Evolutionary conservation across 1,284 basidiomycete species (phyloP), one percentile per base, ranked within the genome.

Genomic region (Ustilago crameri): DNA sequence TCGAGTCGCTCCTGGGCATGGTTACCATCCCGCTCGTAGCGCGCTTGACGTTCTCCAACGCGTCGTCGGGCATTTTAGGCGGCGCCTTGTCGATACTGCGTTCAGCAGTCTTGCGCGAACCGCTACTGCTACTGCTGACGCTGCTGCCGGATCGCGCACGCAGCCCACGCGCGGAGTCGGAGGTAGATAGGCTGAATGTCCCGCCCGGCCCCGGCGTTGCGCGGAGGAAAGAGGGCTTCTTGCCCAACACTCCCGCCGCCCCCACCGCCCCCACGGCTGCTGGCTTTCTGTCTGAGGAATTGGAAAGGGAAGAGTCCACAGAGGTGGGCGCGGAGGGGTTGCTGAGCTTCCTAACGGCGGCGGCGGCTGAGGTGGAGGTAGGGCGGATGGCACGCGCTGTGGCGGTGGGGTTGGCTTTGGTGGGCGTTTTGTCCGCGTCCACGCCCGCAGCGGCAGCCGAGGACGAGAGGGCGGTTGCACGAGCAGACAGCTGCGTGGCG

Each of bases 181-280:
- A 60, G 27, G 62, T 41, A 0, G 67, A 57, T 14, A 72, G 51
- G 5, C 58, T 62, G 17, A 72, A 72, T 9, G 62, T 67, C 0
- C 69, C 69, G 8, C 69, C 65, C 4, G 74, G 74, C n/a, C 58
- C 59, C 1, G 74, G 74, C 2, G 69, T 75, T 0, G 74, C 70
- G 15, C 66, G 62, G 3, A 75, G 38, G 51, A 65, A 75, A 18
- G 58, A 58, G 14, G 60, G 57, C 12, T 69, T 74, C n/a, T 44
- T 30, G 7, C 17, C 34, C 4, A 66, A 44, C 3, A 20, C 26
- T 3, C 40, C 38, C 22, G 52, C 20, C 51, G 18, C 5, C 22
- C n/a, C n/a, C n/a, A n/a, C n/a, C n/a, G n/a, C n/a, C n/a, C n/a
- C n/a, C n/a, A n/a, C n/a, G n/a, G n/a, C n/a, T 18, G 22, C 23